These are phyloP conservation scores for Rhizophagus prolifer DNA, from an alignment of 192 early-diverging fungal species.

Conservation along the genomic window DNA sequence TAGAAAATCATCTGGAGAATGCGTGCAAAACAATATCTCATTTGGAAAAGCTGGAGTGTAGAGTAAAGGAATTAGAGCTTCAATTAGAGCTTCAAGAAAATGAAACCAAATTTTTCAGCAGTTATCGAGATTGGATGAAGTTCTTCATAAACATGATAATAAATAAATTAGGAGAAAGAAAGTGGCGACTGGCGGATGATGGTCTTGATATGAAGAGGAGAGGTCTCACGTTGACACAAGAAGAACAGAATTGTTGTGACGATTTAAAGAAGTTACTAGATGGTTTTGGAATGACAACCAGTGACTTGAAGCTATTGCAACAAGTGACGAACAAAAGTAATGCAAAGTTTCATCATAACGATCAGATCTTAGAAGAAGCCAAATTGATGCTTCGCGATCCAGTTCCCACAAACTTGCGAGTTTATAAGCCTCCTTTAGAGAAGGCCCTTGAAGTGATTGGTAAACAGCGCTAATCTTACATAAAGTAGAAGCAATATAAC, in stretches of 20 bases:
- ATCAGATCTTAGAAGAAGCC: background rate
- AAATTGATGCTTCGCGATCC: background rate
- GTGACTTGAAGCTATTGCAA: background rate
- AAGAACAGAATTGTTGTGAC: background rate
- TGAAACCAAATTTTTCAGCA: too few species aligned
- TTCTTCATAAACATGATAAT: too few species aligned
- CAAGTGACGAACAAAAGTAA: background rate
- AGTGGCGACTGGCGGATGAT: background rate
- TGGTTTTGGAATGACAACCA: background rate
- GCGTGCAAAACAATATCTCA: background rate
- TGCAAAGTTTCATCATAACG: background rate
- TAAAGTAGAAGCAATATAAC: background rate
- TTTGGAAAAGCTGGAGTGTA: too few species aligned
- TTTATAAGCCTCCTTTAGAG: background rate
- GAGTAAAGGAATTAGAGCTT: too few species aligned
- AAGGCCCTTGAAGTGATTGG: background rate
- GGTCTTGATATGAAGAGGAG: background rate
- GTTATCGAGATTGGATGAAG: too few species aligned
- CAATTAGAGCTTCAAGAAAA: too few species aligned
- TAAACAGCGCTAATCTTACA: background rate
- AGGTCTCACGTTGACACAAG: background rate
- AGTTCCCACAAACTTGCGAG: background rate
- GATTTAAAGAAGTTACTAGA: background rate
- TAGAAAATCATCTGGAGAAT: background rate
- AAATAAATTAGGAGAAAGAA: background rate